Evolutionary conservation across 2,329 filamentous ascomycete genomes (phyloP).

Genomic region (Trichophyton simii): DNA sequence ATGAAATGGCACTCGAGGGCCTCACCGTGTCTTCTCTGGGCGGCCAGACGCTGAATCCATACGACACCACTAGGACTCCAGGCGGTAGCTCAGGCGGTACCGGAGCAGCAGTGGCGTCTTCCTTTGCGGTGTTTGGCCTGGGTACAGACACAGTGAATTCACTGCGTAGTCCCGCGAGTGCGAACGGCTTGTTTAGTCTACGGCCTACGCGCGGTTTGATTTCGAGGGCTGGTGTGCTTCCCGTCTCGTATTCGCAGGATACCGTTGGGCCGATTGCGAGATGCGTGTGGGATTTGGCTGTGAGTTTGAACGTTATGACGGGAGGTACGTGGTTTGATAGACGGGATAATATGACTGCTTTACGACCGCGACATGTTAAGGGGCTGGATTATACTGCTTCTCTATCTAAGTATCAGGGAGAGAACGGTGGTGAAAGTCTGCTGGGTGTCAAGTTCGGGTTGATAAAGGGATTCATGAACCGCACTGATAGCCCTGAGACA

Average conservation of each 20-base stretch:
- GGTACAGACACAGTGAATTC: constrained; percentile 53
- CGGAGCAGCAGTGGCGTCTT: constrained; percentile 47
- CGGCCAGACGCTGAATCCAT: constrained; percentile 54
- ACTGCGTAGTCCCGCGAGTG: constrained; percentile 48
- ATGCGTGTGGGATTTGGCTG: constrained; percentile 39
- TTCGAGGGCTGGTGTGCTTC: constrained; percentile 40
- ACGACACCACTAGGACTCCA: constrained; percentile 52
- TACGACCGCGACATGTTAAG: constrained; percentile 30
- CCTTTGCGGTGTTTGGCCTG: constrained; percentile 46
- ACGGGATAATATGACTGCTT: constrained; percentile 10
- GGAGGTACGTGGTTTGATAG: constrained; percentile 33
- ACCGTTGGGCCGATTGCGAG: constrained; percentile 43
- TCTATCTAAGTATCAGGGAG: constrained; percentile 19
- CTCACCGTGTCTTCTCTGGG: constrained; percentile 50
- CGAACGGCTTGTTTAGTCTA: constrained; percentile 48
- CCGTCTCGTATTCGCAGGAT: constrained; percentile 47
- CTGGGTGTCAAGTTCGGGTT: constrained; percentile 37
- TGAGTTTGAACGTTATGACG: constrained; percentile 42
- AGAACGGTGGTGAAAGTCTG: constrained; percentile 17
- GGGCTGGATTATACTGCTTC: constrained; percentile 29
- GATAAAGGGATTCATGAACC: constrained; percentile 47
- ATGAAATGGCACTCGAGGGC: constrained; percentile 53
- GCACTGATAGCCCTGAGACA: constrained; percentile 38
- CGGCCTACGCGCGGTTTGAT: constrained; percentile 45
- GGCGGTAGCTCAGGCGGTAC: constrained; percentile 54